These are phyloP conservation scores for Saccharomycopsis hybrid DNA, from an alignment of 1,139 yeast genomes.

Conservation along the genomic window DNA sequence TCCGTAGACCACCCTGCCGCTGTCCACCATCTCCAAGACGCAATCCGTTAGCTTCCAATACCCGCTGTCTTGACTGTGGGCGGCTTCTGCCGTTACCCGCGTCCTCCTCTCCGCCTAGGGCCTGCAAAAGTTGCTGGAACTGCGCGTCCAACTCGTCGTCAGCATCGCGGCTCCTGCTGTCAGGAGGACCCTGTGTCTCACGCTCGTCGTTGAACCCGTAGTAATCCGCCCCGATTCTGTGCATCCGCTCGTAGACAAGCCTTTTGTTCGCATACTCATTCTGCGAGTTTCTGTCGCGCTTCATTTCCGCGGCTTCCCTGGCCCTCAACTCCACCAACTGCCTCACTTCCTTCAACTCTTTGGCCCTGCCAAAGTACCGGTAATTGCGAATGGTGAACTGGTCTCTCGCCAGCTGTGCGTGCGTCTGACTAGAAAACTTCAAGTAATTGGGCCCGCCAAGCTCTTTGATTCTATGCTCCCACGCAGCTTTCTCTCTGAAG, in stretches of 20 bases:
- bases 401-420: slow-evolving; percentile 23
- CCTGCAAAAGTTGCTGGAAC: no score
- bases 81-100: no score
- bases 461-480: slow-evolving; percentile 70
- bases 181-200: no score
- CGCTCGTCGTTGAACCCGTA: slow-evolving; percentile 11
- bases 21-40: no score
- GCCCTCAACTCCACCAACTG: slow-evolving; percentile 39
- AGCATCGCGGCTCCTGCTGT: no score
- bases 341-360: slow-evolving; percentile 71
- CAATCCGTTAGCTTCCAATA: no score
- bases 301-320: slow-evolving; percentile 25
- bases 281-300: slow-evolving; percentile 18
- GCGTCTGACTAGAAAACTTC: slow-evolving; percentile 26
- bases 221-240: slow-evolving; percentile 11
- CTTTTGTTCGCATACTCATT: slow-evolving; percentile 3
- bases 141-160: no score
- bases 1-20: no score
- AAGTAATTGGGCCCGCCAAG: slow-evolving; percentile 68
- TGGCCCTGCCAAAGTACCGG: slow-evolving; percentile 78
- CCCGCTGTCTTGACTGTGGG: no score
- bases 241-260: slow-evolving; percentile 1
- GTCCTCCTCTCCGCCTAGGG: no score
- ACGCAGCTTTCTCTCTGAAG: slow-evolving; percentile 59
- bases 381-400: slow-evolving; percentile 42